These are phyloP conservation scores for Lentinula detonsa DNA, from an alignment of 768 basidiomycete genomes.

Conservation along the genomic window DNA sequence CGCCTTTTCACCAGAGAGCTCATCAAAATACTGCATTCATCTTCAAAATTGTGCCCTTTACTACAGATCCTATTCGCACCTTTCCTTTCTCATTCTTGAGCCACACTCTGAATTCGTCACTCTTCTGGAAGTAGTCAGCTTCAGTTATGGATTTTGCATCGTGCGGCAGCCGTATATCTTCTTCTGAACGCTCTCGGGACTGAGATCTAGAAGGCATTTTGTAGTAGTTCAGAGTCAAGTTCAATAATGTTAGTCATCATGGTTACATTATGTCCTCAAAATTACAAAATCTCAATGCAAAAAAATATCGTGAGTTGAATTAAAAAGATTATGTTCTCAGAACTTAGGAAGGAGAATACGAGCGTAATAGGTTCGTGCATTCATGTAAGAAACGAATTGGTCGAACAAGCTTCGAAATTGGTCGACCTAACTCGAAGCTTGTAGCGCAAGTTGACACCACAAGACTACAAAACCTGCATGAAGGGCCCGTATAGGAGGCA, in stretches of 20 bases:
- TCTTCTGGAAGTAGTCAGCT: constrained; percentile 87
- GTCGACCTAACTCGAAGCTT: no score
- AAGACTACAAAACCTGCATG: no score
- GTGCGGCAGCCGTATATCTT: constrained; percentile 38
- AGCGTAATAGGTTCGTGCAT: no score
- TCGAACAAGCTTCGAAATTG: no score
- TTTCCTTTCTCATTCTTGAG: constrained; percentile 2
- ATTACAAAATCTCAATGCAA: no score
- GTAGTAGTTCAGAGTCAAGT: background rate
- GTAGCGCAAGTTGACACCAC: no score
- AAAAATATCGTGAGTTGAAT: no score
- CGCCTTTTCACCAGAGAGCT: constrained; percentile 76
- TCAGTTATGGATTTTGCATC: constrained; percentile 63
- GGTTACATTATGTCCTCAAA: no score
- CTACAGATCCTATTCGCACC: background rate
- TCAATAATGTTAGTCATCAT: background rate
- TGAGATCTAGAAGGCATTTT: constrained; percentile 27
- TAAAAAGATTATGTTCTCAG: no score
- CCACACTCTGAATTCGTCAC: constrained; percentile 78
- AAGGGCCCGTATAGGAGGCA: no score
- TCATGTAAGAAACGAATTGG: background rate
- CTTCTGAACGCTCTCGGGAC: constrained; percentile 25
- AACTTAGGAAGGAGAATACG: no score
- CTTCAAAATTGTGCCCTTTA: background rate
- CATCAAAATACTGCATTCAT: constrained; percentile 69